Percentiles rank a stretch among this genome's conserved stretches.
These are phyloP conservation scores for Leptographium lundbergii DNA, from an alignment of 2,329 filamentous ascomycete species.

Conservation along the genomic window DNA sequence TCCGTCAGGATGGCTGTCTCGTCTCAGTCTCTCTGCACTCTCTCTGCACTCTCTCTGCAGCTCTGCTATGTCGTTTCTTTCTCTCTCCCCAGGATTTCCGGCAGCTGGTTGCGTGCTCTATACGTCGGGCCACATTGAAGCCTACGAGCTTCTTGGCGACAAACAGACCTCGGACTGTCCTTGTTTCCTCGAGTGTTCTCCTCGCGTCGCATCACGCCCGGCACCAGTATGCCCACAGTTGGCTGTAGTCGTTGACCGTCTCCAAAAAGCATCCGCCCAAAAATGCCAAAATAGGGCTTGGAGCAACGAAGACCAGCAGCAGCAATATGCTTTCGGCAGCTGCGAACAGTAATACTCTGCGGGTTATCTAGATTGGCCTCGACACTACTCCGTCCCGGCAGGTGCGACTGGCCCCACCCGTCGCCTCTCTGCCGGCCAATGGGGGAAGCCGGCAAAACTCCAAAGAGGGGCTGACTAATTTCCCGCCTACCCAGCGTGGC, in stretches of 20 bases:
- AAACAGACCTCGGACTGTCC: too few species aligned
- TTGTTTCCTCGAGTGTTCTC: neutral
- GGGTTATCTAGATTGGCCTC: slow-evolving; percentile 1
- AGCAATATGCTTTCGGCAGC: neutral
- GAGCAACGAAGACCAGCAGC: neutral
- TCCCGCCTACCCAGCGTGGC: too few species aligned
- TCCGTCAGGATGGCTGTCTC: neutral
- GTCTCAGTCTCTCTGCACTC: neutral
- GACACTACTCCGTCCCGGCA: neutral
- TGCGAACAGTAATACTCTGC: neutral
- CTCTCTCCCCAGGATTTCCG: too few species aligned
- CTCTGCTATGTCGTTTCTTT: too few species aligned
- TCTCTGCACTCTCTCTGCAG: too few species aligned
- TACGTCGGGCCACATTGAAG: neutral
- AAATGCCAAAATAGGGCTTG: neutral
- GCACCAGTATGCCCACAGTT: neutral
- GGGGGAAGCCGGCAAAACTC: neutral
- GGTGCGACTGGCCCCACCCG: neutral
- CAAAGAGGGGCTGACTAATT: neutral
- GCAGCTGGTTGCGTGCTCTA: too few species aligned
- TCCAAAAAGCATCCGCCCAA: neutral
- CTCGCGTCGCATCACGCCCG: neutral
- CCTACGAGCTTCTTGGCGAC: too few species aligned
- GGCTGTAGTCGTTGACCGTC: neutral
- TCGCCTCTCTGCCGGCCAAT: neutral